Evolutionary conservation across 225 moss, liverwort and hornwort species (phyloP), one percentile per base, ranked within the genome.

Genomic region (Asterella californica): DNA sequence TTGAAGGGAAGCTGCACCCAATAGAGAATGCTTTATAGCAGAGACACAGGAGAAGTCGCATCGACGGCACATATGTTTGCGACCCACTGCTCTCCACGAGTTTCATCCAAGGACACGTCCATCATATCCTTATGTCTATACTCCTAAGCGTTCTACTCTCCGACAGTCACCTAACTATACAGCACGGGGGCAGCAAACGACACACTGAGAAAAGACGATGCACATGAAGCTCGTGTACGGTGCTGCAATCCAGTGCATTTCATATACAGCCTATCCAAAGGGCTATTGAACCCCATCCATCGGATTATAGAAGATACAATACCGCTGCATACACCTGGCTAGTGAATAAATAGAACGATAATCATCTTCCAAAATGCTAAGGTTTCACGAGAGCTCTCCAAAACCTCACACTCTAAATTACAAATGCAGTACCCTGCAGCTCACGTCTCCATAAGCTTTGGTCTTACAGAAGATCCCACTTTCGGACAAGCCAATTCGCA

Each of bases 261-360:
- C 75, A 76, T 76, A 38, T 76, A 76, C 75, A 76, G 38, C 30
- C 75, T 59, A 76, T 10, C 37, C 24, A 76, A 59, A 38, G 57
- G 59, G 75, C 75, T 55, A 17, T 7, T 30, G 34, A 76, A 54
- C 37, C 57, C 75, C 57, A 37, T 36, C 75, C 36, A 59, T 24
- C 24, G 25, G 27, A 49, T 10, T 12, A 49, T 47, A 48, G 14
- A 48, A 49, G 25, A 72, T 27, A 72, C 27, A 47, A n/a, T 24
- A 33, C 54, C 59, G 37, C 15, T 21, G 32, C 75, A 76, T 76
- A 74, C 74, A 53, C 52, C 74, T 33, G 22, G 37, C 55, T 76
- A 59, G 37, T 76, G 22, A 59, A 34, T 76, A 1, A 36, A 57
- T 76, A 34, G 34, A 76, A 36, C 57, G 33, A 29, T 29, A 15